phyloP scores from a whole-genome alignment of 192 early-diverging fungal species.

The Coemansia sp. region DNA sequence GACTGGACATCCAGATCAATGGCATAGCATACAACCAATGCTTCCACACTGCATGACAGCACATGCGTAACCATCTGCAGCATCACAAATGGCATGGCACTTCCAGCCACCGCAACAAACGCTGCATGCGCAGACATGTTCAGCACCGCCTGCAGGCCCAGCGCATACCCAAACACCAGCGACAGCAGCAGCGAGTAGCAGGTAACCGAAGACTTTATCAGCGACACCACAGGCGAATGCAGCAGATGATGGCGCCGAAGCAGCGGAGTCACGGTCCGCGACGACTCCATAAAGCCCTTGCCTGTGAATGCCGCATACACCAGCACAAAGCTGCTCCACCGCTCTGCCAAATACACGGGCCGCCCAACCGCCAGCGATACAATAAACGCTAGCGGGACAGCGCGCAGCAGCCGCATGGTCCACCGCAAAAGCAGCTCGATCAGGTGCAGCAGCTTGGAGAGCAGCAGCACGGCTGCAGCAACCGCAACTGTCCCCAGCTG shows the following conservation, averaged over 20 bases:
- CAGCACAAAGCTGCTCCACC: constrained; percentile 32
- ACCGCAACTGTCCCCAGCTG: constrained; percentile 44
- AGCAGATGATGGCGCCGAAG: constrained; percentile 37
- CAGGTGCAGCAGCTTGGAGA: constrained; percentile 30
- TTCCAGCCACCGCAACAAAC: constrained; percentile 32
- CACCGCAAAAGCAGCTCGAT: constrained; percentile 35
- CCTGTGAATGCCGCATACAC: constrained; percentile 49
- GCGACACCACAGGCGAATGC: constrained; percentile 45
- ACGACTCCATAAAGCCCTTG: constrained; percentile 45
- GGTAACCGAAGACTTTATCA: constrained; percentile 48
- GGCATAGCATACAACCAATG: constrained; percentile 49
- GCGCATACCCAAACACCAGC: constrained; percentile 33
- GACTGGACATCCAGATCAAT: constrained; percentile 45
- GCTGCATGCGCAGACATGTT: constrained; percentile 24
- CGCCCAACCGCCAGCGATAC: constrained; percentile 33
- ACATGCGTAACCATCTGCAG: constrained; percentile 46
- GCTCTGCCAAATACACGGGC: constrained; percentile 34
- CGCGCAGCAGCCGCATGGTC: constrained; percentile 25
- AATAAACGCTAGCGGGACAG: constrained; percentile 23
- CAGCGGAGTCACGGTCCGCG: constrained; percentile 17
- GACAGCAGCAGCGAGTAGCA: constrained; percentile 41
- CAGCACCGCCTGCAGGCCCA: constrained; percentile 28
- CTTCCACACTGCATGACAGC: constrained; percentile 43
- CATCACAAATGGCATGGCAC: constrained; percentile 41
- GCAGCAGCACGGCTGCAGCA: constrained; percentile 32